A percentile compares a stretch with the other conserved stretches of the same genome.
Evolutionary conservation across 495 filamentous ascomycete genomes (phyloP).

Genomic region (Hypomontagnella monticulosa): DNA sequence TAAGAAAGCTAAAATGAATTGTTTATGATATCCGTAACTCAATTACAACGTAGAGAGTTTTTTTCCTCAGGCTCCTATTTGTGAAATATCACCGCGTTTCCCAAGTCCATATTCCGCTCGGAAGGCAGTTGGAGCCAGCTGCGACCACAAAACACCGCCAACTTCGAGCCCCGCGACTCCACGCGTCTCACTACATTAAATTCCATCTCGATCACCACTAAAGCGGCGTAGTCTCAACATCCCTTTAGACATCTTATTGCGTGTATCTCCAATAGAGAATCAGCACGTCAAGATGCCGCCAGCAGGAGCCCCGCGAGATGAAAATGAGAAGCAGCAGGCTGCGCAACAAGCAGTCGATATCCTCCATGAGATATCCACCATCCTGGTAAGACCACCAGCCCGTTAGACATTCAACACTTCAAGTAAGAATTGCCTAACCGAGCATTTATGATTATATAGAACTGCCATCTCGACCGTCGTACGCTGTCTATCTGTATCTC

Average conservation of each 20-base stretch:
- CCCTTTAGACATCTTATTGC: neutral
- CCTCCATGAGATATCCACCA: conserved; percentile 88
- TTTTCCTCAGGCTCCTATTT: no score
- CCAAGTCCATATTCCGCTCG: neutral
- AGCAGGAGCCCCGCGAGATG: conserved; percentile 49
- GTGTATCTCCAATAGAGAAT: neutral
- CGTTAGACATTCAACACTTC: neutral
- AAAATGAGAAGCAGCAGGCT: conserved; percentile 80
- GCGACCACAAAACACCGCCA: conserved; percentile 2
- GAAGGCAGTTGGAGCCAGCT: conserved; percentile 27
- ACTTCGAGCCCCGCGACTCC: conserved; percentile 1
- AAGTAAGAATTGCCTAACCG: neutral
- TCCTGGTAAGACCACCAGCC: conserved; percentile 68
- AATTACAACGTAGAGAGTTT: no score
- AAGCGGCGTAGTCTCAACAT: neutral
- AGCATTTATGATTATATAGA: conserved; percentile 60
- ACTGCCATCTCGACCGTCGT: conserved; percentile 88
- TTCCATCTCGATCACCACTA: conserved; percentile 8
- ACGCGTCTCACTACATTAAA: conserved; percentile 1
- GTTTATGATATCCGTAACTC: no score
- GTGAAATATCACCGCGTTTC: neutral
- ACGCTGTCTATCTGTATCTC: conserved; percentile 94
- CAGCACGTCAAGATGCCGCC: conserved; percentile 26
- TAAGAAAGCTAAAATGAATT: no score
- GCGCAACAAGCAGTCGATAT: conserved; percentile 97